phyloP scores from a whole-genome alignment of 2,329 filamentous ascomycete genomes.

The Trichoderma guizhouense region DNA sequence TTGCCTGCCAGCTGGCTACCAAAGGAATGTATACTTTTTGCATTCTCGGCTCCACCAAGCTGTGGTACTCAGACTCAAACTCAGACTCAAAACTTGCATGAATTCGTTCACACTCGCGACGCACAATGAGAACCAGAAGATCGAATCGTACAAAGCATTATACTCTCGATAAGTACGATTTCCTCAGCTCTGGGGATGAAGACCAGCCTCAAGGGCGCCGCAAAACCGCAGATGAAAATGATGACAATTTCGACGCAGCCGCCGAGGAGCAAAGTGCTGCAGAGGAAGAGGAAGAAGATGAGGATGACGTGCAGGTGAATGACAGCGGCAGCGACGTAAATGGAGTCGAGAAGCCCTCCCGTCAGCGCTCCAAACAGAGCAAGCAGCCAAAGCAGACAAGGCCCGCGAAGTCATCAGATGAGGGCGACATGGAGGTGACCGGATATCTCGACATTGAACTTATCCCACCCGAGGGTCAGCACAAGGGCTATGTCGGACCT shows the following conservation, averaged over 20 bases:
- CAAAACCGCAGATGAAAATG: constrained; percentile 28
- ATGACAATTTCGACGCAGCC: constrained; percentile 32
- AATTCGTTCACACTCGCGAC: neutral
- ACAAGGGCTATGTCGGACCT: constrained; percentile 35
- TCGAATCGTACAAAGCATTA: constrained; percentile 37
- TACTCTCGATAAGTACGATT: constrained; percentile 34
- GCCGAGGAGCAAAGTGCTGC: constrained; percentile 21
- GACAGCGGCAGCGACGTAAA: constrained; percentile 31
- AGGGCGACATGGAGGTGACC: constrained; percentile 18
- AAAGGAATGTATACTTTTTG: constrained; percentile 4
- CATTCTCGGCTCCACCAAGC: neutral
- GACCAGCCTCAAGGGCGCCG: constrained; percentile 22
- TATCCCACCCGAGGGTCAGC: constrained; percentile 32
- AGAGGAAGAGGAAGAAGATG: constrained; percentile 30
- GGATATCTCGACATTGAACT: constrained; percentile 34
- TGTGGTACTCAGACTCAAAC: constrained; percentile 6
- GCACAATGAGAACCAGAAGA: constrained; percentile 36
- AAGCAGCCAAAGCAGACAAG: constrained; percentile 26
- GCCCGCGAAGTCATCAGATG: constrained; percentile 25
- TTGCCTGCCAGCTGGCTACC: neutral
- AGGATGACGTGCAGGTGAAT: constrained; percentile 31
- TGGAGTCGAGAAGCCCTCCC: constrained; percentile 25
- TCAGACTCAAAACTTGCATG: constrained; percentile 3
- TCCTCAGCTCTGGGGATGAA: constrained; percentile 33
- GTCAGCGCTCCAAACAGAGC: constrained; percentile 27